Evolutionary conservation across 192 early-diverging fungal genomes (phyloP), one percentile per base, ranked within the genome.

Genomic region (Backusella luteola): DNA sequence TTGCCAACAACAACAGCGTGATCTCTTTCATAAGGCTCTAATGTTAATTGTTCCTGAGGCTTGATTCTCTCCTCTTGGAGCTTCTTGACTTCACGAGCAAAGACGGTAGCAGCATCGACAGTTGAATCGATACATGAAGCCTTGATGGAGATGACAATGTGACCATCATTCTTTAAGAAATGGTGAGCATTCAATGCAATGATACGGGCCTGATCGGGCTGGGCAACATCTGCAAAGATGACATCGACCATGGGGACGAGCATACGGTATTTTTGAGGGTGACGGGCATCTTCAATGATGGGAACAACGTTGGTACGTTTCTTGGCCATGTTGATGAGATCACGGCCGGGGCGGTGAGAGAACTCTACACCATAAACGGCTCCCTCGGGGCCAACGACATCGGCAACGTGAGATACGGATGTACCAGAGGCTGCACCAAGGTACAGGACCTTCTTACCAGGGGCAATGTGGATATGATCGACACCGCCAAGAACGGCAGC

Each of bases 191-290:
- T 99, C 84, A 99, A 87, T 56, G 96, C 73, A 74, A 99, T 95
- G 81, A 99, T 99, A 91, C 98, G 96, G 6, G 98, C 97, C 89
- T 99, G 98, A 83, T 99, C 98, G 66, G 97, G 98, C 86, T 99
- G 98, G 44, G 98, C 97, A 82, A 99, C 96, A 87, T 99, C 97
- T 34, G 98, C 98, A 85, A 98, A 98, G 73, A 98, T 92, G 19
- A 96, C 94, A 85, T 98, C 97, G 11, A 98, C 96, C 97, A 98
- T 98, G 34, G 90, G 91, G 68, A 98, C 93, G 46, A 98, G 88
- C 97, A 98, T 99, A 85, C 98, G 95, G 89, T 99, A 99, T 88
- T 99, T 99, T 87, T 99, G 95, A 72, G 98, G 98, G 88, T 98
- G 94, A 85, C 97, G 97, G 59, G 97, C 96, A 86, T 99, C 98